These are phyloP conservation scores for Wickerhamomyces hampshirensis DNA, from an alignment of 805 yeast genomes.

Conservation along the genomic window DNA sequence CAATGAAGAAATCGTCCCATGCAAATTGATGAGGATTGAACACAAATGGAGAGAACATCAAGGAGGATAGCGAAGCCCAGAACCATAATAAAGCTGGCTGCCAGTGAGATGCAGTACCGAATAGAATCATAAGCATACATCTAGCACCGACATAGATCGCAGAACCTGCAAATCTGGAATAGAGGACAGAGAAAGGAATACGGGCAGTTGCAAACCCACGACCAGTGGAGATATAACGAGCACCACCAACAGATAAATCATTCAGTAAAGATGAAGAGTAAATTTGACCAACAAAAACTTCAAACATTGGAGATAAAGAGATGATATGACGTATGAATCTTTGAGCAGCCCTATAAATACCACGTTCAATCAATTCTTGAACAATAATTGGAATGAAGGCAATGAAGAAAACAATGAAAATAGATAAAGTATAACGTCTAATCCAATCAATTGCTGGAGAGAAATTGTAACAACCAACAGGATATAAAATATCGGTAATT, in stretches of 20 bases:
- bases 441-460: conserved; percentile 76
- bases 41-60: conserved; percentile 87
- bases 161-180: conserved; percentile 75
- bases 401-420: conserved; percentile 77
- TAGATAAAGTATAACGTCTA: conserved; percentile 74
- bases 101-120: conserved; percentile 79
- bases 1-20: conserved; percentile 93
- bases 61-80: conserved; percentile 88
- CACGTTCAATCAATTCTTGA: conserved; percentile 80
- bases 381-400: conserved; percentile 75
- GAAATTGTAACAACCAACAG: conserved; percentile 71
- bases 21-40: conserved; percentile 98
- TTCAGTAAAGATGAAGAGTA: conserved; percentile 67
- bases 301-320: conserved; percentile 76
- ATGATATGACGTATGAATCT: conserved; percentile 65
- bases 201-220: conserved; percentile 83
- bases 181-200: conserved; percentile 68
- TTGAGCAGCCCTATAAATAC: conserved; percentile 68
- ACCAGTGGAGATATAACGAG: conserved; percentile 82
- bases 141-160: conserved; percentile 84
- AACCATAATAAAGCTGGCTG: conserved; percentile 94
- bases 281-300: conserved; percentile 77
- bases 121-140: conserved; percentile 64
- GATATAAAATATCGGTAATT: conserved; percentile 58
- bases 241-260: conserved; percentile 80